phyloP scores from a whole-genome alignment of 1,284 basidiomycete species.

The Wallemia ichthyophaga region DNA sequence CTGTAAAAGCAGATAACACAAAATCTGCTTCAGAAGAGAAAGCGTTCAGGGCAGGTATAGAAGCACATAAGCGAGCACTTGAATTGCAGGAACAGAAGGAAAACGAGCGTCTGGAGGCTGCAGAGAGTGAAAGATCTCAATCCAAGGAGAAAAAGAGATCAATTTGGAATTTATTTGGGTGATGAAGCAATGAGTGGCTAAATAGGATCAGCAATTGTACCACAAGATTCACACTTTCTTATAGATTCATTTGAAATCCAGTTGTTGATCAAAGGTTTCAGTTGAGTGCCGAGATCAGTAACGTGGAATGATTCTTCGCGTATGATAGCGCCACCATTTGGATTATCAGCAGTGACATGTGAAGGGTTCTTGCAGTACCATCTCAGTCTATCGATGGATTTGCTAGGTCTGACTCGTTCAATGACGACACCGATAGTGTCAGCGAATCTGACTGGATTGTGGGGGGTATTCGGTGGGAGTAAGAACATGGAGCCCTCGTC shows the following conservation, averaged over 20 bases:
- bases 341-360: not conserved
- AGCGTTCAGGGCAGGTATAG: not conserved
- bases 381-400: slow-evolving; percentile 38
- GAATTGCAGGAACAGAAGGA: not conserved
- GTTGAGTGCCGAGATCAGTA: slow-evolving; percentile 67
- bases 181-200: slow-evolving; percentile 12
- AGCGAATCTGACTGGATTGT: slow-evolving; percentile 70
- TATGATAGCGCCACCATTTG: slow-evolving; percentile 25
- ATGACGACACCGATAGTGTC: slow-evolving; percentile 83
- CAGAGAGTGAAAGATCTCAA: not conserved
- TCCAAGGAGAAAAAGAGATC: not conserved
- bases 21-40: not conserved
- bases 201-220: slow-evolving; percentile 32
- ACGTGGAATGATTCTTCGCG: slow-evolving; percentile 65
- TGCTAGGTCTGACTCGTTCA: slow-evolving; percentile 50
- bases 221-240: slow-evolving; percentile 39
- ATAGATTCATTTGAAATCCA: slow-evolving; percentile 33
- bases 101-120: not conserved
- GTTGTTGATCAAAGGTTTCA: slow-evolving; percentile 62
- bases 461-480: slow-evolving; percentile 65
- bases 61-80: not conserved
- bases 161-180: not conserved
- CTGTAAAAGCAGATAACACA: not conserved
- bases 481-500: slow-evolving; percentile 91
- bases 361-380: slow-evolving; percentile 62